Conservation (phyloP, 2,329 filamentous ascomycete species). For the Cucurbitaria berberidis region DNA sequence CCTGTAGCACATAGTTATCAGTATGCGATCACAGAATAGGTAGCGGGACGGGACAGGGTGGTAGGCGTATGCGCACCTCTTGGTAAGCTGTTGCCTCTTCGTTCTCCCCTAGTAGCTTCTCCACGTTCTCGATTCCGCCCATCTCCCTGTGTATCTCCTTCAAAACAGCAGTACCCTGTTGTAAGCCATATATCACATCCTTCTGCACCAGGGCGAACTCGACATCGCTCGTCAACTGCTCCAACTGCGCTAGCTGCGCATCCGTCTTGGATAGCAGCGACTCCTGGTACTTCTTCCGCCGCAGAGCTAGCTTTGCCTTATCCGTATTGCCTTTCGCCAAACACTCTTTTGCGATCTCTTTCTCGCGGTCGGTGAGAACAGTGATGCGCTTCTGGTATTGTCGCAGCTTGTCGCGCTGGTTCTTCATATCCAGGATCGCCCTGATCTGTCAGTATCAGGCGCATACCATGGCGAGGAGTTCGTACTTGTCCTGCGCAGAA, state of each 20-base stretch:
- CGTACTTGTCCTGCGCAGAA: slow-evolving; percentile 83
- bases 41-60: not conserved
- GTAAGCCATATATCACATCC: slow-evolving; percentile 89
- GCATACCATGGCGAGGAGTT: not conserved
- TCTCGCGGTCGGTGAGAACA: slow-evolving; percentile 85
- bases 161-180: slow-evolving; percentile 88
- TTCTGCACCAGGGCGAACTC: slow-evolving; percentile 98
- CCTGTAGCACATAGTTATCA: slow-evolving; percentile 58
- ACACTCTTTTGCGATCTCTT: slow-evolving; percentile 82
- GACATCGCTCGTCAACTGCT: slow-evolving; percentile 84
- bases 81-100: slow-evolving; percentile 93
- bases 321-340: slow-evolving; percentile 79
- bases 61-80: slow-evolving; percentile 61
- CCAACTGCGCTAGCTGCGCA: slow-evolving; percentile 89
- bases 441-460: slow-evolving; percentile 55
- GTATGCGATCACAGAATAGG: not conserved
- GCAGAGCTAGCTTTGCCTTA: slow-evolving; percentile 83
- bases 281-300: slow-evolving; percentile 97
- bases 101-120: slow-evolving; percentile 92
- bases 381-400: slow-evolving; percentile 94
- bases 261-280: slow-evolving; percentile 88
- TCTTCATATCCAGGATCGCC: slow-evolving; percentile 97
- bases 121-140: slow-evolving; percentile 90
- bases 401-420: slow-evolving; percentile 94
- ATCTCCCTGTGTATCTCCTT: slow-evolving; percentile 94